Conservation (phyloP, 2,329 filamentous ascomycete species). For the Ascochyta viciae-villosae region DNA sequence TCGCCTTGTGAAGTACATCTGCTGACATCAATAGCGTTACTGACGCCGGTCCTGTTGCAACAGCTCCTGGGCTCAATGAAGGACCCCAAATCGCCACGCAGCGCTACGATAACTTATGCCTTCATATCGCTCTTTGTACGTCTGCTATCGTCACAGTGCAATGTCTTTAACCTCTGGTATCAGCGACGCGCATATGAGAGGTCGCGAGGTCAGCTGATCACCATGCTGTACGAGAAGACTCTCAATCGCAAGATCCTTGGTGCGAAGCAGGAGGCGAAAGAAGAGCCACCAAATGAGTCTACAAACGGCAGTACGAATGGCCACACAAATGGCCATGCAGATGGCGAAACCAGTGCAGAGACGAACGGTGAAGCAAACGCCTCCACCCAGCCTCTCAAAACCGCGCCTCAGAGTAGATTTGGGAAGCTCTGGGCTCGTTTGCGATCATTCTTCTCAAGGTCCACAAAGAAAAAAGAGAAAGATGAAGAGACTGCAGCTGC, state of each 20-base stretch:
- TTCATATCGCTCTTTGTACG: constrained; percentile 66
- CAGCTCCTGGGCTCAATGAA: constrained; percentile 73
- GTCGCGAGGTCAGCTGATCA: constrained; percentile 84
- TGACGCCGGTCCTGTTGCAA: constrained; percentile 74
- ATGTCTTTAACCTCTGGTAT: constrained; percentile 79
- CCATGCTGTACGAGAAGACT: constrained; percentile 83
- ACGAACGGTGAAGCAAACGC: constrained; percentile 10
- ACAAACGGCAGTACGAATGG: constrained; percentile 18
- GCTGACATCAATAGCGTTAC: constrained; percentile 37
- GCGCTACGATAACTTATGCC: constrained; percentile 70
- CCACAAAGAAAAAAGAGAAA: constrained; percentile 36
- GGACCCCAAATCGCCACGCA: constrained; percentile 56
- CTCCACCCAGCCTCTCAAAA: constrained; percentile 9
- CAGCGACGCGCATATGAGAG: constrained; percentile 84
- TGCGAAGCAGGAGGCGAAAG: constrained; percentile 39
- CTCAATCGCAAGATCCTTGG: constrained; percentile 66
- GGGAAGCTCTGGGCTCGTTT: constrained; percentile 17
- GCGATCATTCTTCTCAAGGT: constrained; percentile 27
- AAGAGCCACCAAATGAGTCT: constrained; percentile 31
- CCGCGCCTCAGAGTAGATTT: constrained; percentile 11
- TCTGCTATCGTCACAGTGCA: constrained; percentile 68
- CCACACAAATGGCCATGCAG: constrained; percentile 18
- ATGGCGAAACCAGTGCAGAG: constrained; percentile 22
- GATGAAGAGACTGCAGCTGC: constrained; percentile 65
- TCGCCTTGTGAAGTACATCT: background rate